A percentile compares a stretch with the other conserved stretches of the same genome.
phyloP scores from a whole-genome alignment of 768 basidiomycete genomes.

The Gloeopeniophorella convolvens region DNA sequence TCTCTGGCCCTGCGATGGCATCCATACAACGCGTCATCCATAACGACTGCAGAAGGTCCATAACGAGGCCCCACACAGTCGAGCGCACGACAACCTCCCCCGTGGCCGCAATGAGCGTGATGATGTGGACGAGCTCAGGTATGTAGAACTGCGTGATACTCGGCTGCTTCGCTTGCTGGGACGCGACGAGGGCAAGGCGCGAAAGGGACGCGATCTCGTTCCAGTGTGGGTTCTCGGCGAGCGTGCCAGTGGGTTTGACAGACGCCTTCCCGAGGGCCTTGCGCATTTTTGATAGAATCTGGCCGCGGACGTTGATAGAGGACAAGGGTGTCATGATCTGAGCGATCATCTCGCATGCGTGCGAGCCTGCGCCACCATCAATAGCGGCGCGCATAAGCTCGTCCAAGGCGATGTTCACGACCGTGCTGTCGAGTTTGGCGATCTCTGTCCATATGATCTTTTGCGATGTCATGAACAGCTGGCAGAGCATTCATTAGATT shows the following conservation, averaged over 20 bases:
- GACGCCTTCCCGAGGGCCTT: slow-evolving; percentile 76
- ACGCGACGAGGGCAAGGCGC: slow-evolving; percentile 66
- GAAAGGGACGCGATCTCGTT: slow-evolving; percentile 75
- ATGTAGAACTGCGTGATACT: slow-evolving; percentile 71
- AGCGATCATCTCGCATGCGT: slow-evolving; percentile 67
- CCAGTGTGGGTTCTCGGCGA: slow-evolving; percentile 72
- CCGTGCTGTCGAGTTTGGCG: slow-evolving; percentile 55
- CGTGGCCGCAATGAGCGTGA: slow-evolving; percentile 68
- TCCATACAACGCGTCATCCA: slow-evolving; percentile 57
- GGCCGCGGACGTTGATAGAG: slow-evolving; percentile 72
- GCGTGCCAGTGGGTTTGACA: slow-evolving; percentile 50
- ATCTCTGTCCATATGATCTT: slow-evolving; percentile 74
- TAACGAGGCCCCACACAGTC: slow-evolving; percentile 72
- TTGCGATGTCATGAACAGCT: slow-evolving; percentile 65
- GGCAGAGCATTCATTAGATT: neutral
- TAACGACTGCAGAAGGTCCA: slow-evolving; percentile 77
- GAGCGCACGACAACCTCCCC: slow-evolving; percentile 72
- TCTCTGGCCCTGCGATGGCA: slow-evolving; percentile 42
- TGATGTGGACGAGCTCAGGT: slow-evolving; percentile 76
- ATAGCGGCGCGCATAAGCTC: slow-evolving; percentile 76
- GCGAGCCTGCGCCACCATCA: slow-evolving; percentile 75
- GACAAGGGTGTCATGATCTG: slow-evolving; percentile 69
- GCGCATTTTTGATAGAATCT: slow-evolving; percentile 70
- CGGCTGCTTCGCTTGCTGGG: slow-evolving; percentile 57
- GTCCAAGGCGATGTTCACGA: slow-evolving; percentile 69